These are phyloP conservation scores for Leucocoprinus leucothites DNA, from an alignment of 768 basidiomycete species.

Conservation along the genomic window DNA sequence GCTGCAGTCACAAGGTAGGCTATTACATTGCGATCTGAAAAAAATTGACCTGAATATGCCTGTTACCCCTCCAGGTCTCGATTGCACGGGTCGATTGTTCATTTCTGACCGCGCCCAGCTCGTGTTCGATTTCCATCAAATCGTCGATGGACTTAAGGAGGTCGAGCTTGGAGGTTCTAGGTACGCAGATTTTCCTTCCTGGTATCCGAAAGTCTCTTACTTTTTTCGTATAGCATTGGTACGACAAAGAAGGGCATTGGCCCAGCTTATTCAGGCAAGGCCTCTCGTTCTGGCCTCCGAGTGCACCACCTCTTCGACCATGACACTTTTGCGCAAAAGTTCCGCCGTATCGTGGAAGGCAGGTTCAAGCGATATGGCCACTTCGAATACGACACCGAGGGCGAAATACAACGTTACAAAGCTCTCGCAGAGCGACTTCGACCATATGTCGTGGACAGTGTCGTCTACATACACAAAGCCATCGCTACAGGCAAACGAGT, in stretches of 20 bases:
- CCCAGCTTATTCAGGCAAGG: conserved; percentile 97
- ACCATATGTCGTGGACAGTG: conserved; percentile 89
- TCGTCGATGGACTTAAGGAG: conserved; percentile 98
- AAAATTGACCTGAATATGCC: not conserved
- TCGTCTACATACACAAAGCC: conserved; percentile 81
- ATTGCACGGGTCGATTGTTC: conserved; percentile 81
- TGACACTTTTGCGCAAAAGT: conserved; percentile 82
- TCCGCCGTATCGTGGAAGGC: conserved; percentile 93
- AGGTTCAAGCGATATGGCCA: conserved; percentile 97
- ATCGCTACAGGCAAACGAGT: conserved; percentile 72
- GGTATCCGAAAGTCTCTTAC: conserved; percentile 5
- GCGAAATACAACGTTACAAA: conserved; percentile 91
- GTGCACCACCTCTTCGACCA: conserved; percentile 95
- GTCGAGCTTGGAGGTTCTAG: conserved; percentile 91
- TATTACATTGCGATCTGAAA: not conserved
- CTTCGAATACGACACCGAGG: conserved; percentile 98
- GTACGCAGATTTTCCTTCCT: conserved; percentile 27
- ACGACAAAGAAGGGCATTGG: conserved; percentile 99
- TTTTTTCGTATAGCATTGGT: conserved; percentile 64
- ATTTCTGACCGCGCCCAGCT: conserved; percentile 96
- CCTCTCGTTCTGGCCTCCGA: conserved; percentile 91
- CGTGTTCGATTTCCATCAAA: conserved; percentile 99
- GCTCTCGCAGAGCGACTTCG: conserved; percentile 77
- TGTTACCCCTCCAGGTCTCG: conserved; percentile 47
- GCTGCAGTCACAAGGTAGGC: conserved; percentile 74